These are phyloP conservation scores for Euphrasia confusa DNA, from an alignment of 257 asterid genomes.

Conservation along the genomic window DNA sequence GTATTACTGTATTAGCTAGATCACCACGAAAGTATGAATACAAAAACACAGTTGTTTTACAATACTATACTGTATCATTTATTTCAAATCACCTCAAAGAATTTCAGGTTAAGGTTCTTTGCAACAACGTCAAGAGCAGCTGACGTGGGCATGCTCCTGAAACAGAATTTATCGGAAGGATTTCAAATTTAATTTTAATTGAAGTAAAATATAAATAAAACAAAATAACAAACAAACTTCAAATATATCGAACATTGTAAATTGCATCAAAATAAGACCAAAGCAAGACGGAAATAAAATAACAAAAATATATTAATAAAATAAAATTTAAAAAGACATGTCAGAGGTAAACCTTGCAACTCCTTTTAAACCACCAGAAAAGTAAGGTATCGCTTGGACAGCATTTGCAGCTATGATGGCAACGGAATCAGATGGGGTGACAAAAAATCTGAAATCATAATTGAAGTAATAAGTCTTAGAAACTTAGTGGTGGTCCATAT, in stretches of 20 bases:
- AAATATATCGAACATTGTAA: conserved; percentile 2
- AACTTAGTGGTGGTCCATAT: too few species aligned
- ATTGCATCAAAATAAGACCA: too few species aligned
- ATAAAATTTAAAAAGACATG: too few species aligned
- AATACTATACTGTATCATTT: too few species aligned
- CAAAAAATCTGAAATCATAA: conserved; percentile 66
- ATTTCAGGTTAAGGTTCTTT: conserved; percentile 71
- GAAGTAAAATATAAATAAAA: too few species aligned
- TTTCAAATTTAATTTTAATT: not conserved
- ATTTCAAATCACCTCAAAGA: conserved; percentile 62
- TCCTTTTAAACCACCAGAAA: conserved; percentile 93
- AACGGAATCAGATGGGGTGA: conserved; percentile 98
- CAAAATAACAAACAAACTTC: too few species aligned
- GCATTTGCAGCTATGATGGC: conserved; percentile 98
- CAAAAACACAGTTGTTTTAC: conserved; percentile 4
- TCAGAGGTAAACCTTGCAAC: conserved; percentile 71
- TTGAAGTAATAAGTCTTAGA: not conserved
- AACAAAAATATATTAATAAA: too few species aligned
- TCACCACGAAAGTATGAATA: not conserved
- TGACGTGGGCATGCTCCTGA: conserved; percentile 99
- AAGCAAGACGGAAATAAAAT: too few species aligned
- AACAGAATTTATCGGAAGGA: conserved; percentile 22
- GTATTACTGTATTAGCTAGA: not conserved
- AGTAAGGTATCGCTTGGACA: conserved; percentile 87
- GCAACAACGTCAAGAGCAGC: conserved; percentile 99